Evolutionary conservation across 257 asterid species (phyloP).

Genomic region (Gentiana macrophylla): DNA sequence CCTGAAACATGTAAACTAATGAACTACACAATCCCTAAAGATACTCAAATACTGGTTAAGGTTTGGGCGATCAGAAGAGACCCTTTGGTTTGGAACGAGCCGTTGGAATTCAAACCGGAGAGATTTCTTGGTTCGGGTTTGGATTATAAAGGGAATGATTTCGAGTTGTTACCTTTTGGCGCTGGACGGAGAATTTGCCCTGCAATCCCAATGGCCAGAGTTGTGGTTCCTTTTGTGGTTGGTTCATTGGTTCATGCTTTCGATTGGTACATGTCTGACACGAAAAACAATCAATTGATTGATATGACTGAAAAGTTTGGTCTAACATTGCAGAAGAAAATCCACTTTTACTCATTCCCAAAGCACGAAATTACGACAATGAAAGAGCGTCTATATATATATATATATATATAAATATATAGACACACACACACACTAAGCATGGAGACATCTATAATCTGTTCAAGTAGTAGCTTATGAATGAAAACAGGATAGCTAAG

Average conservation of each 20-base stretch:
- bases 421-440: too few species aligned
- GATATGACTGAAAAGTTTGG: constrained; percentile 14
- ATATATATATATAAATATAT: too few species aligned
- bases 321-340: constrained; percentile 11
- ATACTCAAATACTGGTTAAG: constrained; percentile 22
- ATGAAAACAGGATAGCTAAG: too few species aligned
- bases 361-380: too few species aligned
- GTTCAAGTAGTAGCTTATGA: too few species aligned
- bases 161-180: constrained; percentile 32
- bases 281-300: background rate
- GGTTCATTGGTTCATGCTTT: constrained; percentile 20
- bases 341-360: too few species aligned
- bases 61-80: constrained; percentile 33
- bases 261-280: constrained; percentile 23
- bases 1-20: constrained; percentile 20
- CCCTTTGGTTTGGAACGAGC: constrained; percentile 24
- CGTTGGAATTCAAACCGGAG: constrained; percentile 25
- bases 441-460: too few species aligned
- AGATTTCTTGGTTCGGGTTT: constrained; percentile 18
- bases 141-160: constrained; percentile 39
- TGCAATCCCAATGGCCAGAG: constrained; percentile 29
- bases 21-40: constrained; percentile 25
- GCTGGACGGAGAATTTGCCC: too few species aligned
- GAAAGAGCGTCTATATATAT: too few species aligned
- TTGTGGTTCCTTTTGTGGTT: constrained; percentile 13